Percentiles rank a stretch among this genome's conserved stretches.
Conservation (phyloP, 1,139 yeast genomes). For the Kodamaea suecica region DNA sequence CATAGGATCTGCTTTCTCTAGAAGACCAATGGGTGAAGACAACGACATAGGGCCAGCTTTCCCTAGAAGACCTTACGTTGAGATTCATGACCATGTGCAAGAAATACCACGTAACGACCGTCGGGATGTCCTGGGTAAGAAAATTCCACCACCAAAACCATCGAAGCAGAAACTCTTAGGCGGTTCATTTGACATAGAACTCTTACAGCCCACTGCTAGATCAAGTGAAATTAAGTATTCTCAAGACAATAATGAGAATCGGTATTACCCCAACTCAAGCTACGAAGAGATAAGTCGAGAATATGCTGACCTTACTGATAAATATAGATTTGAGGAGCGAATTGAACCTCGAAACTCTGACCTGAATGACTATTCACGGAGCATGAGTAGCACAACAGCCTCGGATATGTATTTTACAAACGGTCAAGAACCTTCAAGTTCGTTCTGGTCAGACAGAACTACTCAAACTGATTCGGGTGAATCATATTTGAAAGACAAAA, state of each 20-base stretch:
- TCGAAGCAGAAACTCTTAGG: slow-evolving; percentile 5
- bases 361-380: too few relatives aligned
- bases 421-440: too few relatives aligned
- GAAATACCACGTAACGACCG: too few relatives aligned
- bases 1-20: slow-evolving; percentile 8
- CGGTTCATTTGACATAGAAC: slow-evolving; percentile 16
- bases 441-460: neutral
- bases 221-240: neutral
- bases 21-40: slow-evolving; percentile 5
- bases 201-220: slow-evolving; percentile 22
- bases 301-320: too few relatives aligned
- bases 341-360: too few relatives aligned
- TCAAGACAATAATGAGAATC: neutral
- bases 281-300: too few relatives aligned
- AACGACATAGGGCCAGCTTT: slow-evolving; percentile 8
- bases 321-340: too few relatives aligned
- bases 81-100: too few relatives aligned
- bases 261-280: neutral
- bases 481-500: too few relatives aligned
- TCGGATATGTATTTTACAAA: too few relatives aligned
- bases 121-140: slow-evolving; percentile 8
- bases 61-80: slow-evolving; percentile 16
- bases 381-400: too few relatives aligned
- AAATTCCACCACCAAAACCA: slow-evolving; percentile 14
- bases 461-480: too few relatives aligned